phyloP scores from a whole-genome alignment of 495 filamentous ascomycete genomes.

The Hypomontagnella monticulosa region DNA sequence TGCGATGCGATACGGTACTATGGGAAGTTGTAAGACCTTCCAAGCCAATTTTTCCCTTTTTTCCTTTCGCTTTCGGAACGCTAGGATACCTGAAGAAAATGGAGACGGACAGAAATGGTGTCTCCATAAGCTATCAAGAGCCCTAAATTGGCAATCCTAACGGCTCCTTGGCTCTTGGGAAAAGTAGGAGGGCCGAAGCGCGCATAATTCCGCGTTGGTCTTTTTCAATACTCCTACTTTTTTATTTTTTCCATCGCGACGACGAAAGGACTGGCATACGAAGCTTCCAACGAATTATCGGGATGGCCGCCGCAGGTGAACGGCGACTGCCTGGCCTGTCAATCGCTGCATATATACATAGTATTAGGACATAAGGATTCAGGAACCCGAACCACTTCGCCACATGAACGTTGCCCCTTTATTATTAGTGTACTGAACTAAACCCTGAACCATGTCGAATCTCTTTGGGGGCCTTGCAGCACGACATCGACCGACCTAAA shows the following conservation, averaged over 20 bases:
- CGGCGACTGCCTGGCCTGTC: constrained; percentile 29
- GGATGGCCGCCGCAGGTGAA: constrained; percentile 16
- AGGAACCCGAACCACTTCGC: constrained; percentile 39
- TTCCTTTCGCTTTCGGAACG: not conserved
- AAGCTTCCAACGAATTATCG: not conserved
- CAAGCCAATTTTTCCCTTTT: not conserved
- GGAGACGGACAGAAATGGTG: not conserved
- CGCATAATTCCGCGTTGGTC: not conserved
- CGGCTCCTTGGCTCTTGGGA: not conserved
- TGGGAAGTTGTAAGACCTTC: not conserved
- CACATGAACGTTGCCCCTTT: constrained; percentile 39
- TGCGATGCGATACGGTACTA: not conserved
- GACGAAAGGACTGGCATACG: not conserved
- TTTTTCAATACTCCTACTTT: constrained; percentile 1
- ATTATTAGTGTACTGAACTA: constrained; percentile 34
- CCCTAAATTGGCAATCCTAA: constrained; percentile 5
- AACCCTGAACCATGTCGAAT: constrained; percentile 43
- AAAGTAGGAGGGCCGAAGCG: too few species aligned
- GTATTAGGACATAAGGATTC: constrained; percentile 28
- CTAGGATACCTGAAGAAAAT: not conserved
- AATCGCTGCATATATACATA: not conserved
- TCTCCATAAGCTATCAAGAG: not conserved
- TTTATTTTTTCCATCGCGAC: constrained; percentile 5
- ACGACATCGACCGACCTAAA: constrained; percentile 41
- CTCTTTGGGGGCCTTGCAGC: constrained; percentile 37